Conservation (phyloP, 1,284 basidiomycete genomes). For the Naganishia sp. region DNA sequence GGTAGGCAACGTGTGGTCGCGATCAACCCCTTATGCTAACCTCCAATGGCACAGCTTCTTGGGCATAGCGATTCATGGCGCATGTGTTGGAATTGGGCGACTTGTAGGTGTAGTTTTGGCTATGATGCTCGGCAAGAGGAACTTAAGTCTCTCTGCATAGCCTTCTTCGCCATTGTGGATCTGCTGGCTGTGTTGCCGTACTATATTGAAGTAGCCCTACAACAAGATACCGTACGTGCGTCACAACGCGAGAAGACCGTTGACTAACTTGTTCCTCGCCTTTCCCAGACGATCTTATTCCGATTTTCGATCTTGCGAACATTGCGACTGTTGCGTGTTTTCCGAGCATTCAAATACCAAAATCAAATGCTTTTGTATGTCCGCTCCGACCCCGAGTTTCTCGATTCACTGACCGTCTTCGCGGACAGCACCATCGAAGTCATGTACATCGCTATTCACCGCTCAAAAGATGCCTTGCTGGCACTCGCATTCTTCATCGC, state of each 20-base stretch:
- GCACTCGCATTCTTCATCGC: slow-evolving; percentile 85
- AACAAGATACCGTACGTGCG: slow-evolving; percentile 75
- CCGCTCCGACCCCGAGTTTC: not conserved
- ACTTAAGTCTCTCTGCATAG: slow-evolving; percentile 50
- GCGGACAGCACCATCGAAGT: slow-evolving; percentile 76
- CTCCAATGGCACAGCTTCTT: slow-evolving; percentile 38
- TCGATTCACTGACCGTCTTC: not conserved
- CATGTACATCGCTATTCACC: slow-evolving; percentile 82
- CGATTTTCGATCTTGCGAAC: slow-evolving; percentile 77
- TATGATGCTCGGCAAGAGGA: slow-evolving; percentile 10
- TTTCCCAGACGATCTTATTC: slow-evolving; percentile 70
- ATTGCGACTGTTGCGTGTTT: slow-evolving; percentile 79
- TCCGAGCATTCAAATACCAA: slow-evolving; percentile 76
- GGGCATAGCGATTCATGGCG: slow-evolving; percentile 54
- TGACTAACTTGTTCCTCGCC: not conserved
- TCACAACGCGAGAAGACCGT: not conserved
- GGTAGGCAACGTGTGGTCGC: slow-evolving; percentile 1
- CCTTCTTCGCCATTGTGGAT: slow-evolving; percentile 83
- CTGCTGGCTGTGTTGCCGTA: slow-evolving; percentile 80
- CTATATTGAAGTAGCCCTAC: slow-evolving; percentile 78
- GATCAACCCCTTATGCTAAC: not conserved
- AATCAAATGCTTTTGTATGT: slow-evolving; percentile 66
- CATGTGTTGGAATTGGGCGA: slow-evolving; percentile 53
- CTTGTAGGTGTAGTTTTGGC: slow-evolving; percentile 32
- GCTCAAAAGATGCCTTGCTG: slow-evolving; percentile 79